A percentile compares a stretch with the other conserved stretches of the same genome.
phyloP scores from a whole-genome alignment of 768 basidiomycete species.

The Hebeloma cylindrosporum region DNA sequence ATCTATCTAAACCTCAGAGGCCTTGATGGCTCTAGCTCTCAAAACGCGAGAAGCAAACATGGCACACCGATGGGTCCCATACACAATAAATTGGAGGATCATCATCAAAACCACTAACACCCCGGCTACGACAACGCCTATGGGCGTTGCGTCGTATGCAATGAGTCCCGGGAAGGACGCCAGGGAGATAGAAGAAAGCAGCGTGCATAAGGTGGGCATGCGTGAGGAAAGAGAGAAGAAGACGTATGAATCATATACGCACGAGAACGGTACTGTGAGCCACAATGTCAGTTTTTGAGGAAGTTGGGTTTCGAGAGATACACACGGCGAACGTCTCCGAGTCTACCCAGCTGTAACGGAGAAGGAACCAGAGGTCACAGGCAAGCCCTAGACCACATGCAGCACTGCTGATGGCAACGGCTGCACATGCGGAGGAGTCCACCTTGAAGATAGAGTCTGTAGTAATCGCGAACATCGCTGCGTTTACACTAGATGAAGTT shows the following conservation, averaged over 20 bases:
- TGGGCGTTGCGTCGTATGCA: slow-evolving; percentile 64
- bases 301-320: not conserved
- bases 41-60: too few relatives aligned
- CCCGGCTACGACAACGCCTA: slow-evolving; percentile 57
- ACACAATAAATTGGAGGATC: slow-evolving; percentile 67
- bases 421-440: slow-evolving; percentile 42
- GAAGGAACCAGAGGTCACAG: slow-evolving; percentile 63
- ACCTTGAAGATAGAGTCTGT: slow-evolving; percentile 52
- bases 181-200: slow-evolving; percentile 54
- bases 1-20: too few relatives aligned
- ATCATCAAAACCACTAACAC: slow-evolving; percentile 58
- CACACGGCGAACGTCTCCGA: slow-evolving; percentile 51
- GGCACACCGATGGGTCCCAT: slow-evolving; percentile 41
- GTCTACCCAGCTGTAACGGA: slow-evolving; percentile 58
- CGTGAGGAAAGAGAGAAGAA: slow-evolving; percentile 71
- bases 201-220: slow-evolving; percentile 61
- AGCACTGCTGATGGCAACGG: slow-evolving; percentile 58
- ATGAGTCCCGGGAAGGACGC: slow-evolving; percentile 61
- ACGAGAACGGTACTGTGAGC: slow-evolving; percentile 42
- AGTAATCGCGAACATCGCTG: slow-evolving; percentile 65
- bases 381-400: slow-evolving; percentile 66
- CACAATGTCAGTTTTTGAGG: not conserved
- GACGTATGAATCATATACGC: slow-evolving; percentile 59
- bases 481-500: slow-evolving; percentile 39
- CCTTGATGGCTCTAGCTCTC: too few relatives aligned